A percentile compares a stretch with the other conserved stretches of the same genome.
These are phyloP conservation scores for Globomyces pollinis-pini DNA, from an alignment of 192 early-diverging fungal species.

Conservation along the genomic window DNA sequence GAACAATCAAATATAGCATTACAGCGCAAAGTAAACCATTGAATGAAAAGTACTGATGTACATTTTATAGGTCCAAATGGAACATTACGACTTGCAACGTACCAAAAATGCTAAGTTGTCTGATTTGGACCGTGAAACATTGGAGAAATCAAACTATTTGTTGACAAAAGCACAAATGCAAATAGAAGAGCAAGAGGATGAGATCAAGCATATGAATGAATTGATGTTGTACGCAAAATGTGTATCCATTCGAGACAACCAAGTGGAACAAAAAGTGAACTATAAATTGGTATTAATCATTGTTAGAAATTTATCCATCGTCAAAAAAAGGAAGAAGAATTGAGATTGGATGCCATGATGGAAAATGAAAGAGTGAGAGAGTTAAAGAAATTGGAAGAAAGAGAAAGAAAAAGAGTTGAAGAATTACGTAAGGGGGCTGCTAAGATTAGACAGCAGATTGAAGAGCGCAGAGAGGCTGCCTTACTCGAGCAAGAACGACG, in stretches of 20 bases:
- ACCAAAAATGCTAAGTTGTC: conserved; percentile 39
- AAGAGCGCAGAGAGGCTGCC: conserved; percentile 46
- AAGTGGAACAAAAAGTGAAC: conserved; percentile 51
- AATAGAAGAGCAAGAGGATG: conserved; percentile 59
- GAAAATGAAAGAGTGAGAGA: conserved; percentile 43
- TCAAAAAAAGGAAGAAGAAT: conserved; percentile 42
- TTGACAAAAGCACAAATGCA: conserved; percentile 52
- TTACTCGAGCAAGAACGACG: conserved; percentile 45
- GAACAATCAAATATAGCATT: conserved; percentile 31
- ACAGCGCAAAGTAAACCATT: conserved; percentile 28
- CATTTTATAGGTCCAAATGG: conserved; percentile 34
- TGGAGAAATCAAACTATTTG: conserved; percentile 47
- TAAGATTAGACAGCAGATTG: conserved; percentile 46
- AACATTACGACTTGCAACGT: conserved; percentile 40
- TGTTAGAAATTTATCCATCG: conserved; percentile 40
- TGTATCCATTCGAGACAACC: conserved; percentile 50
- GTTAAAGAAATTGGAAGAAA: conserved; percentile 43
- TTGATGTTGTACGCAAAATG: conserved; percentile 60
- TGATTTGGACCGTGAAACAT: conserved; percentile 42
- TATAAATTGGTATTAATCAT: no score
- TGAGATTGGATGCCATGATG: conserved; percentile 50
- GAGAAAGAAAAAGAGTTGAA: conserved; percentile 34
- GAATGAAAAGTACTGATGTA: background rate
- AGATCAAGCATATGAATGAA: conserved; percentile 60
- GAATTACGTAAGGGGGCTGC: conserved; percentile 46